Conservation (phyloP, 2,329 filamentous ascomycete genomes). For the Talaromyces sp. region DNA sequence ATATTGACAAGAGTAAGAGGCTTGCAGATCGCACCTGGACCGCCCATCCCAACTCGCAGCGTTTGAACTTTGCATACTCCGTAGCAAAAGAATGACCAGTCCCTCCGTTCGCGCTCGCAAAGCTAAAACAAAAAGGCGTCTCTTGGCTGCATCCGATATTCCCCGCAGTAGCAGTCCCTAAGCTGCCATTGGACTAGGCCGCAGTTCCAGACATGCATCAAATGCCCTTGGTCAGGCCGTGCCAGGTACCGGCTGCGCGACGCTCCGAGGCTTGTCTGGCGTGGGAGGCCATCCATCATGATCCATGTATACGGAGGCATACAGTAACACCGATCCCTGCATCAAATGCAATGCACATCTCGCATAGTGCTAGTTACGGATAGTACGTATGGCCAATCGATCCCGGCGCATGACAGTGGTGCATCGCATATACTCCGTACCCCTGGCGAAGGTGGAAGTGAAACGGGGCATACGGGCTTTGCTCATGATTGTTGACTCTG, state of each 20-base stretch:
- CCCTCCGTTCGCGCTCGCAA: neutral
- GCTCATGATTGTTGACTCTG: neutral
- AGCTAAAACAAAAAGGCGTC: neutral
- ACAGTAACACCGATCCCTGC: neutral
- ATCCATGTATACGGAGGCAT: neutral
- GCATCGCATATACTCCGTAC: neutral
- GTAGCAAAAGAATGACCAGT: neutral
- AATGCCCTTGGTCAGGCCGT: neutral
- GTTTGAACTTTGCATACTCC: neutral
- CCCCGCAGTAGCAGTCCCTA: neutral
- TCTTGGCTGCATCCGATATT: conserved; percentile 1
- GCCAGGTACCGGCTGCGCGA: neutral
- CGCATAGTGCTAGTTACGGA: neutral
- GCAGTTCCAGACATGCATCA: neutral
- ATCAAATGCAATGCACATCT: neutral
- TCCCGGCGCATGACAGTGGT: neutral
- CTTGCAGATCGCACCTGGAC: neutral
- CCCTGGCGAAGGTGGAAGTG: neutral
- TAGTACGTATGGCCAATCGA: neutral
- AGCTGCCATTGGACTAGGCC: neutral
- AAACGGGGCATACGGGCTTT: neutral
- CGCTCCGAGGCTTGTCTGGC: neutral
- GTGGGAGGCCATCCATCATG: neutral
- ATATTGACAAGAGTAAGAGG: neutral
- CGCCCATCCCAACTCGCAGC: neutral